These are phyloP conservation scores for Ambrosiella cleistominuta DNA, from an alignment of 2,329 filamentous ascomycete species.

Conservation along the genomic window DNA sequence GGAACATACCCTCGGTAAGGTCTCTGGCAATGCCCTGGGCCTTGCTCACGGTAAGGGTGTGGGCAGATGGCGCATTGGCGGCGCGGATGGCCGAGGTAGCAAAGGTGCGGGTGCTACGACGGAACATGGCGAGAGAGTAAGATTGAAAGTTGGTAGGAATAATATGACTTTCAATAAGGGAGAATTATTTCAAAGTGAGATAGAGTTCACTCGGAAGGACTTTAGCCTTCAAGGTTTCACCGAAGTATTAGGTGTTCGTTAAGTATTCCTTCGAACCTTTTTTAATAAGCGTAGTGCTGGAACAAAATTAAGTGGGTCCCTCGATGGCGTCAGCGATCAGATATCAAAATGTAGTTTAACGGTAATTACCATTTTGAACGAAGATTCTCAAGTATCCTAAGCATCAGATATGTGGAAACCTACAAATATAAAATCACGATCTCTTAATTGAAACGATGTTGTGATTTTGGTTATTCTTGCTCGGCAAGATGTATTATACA, in stretches of 20 bases:
- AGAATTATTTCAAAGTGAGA: no score
- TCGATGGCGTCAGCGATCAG: slow-evolving; percentile 12
- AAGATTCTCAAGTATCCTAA: neutral
- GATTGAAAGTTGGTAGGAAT: neutral
- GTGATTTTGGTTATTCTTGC: no score
- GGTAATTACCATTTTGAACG: neutral
- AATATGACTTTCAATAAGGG: no score
- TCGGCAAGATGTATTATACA: neutral
- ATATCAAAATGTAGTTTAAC: neutral
- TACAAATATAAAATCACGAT: neutral
- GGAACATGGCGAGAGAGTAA: slow-evolving; percentile 39
- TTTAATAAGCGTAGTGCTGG: neutral
- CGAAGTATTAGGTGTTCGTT: neutral
- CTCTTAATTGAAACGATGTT: no score
- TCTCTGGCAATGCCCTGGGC: slow-evolving; percentile 65
- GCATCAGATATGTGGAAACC: neutral
- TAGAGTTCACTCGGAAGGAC: no score
- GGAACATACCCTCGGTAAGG: slow-evolving; percentile 55
- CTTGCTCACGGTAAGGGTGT: slow-evolving; percentile 56
- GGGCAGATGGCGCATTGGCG: slow-evolving; percentile 28
- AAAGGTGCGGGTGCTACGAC: slow-evolving; percentile 50
- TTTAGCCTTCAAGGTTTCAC: no score
- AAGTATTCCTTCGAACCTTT: neutral
- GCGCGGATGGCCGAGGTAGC: slow-evolving; percentile 41
- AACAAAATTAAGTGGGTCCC: slow-evolving; percentile 8